phyloP scores from a whole-genome alignment of 257 asterid species.

The Apocynum venetum region DNA sequence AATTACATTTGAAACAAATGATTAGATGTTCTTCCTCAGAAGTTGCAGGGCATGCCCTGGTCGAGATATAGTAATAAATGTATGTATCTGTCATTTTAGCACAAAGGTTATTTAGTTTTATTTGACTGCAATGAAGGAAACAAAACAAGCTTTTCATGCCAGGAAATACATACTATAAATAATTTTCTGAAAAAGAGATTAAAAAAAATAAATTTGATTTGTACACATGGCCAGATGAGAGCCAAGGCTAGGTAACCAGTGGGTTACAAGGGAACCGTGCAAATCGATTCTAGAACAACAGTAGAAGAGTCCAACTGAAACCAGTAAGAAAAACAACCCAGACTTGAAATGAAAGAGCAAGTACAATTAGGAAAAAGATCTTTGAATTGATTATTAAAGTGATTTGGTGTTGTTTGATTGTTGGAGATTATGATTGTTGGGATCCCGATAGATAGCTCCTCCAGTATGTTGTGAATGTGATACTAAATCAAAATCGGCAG shows the following conservation, averaged over 20 bases:
- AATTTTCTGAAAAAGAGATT: no score
- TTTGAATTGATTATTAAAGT: not conserved
- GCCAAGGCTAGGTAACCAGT: no score
- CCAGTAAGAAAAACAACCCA: no score
- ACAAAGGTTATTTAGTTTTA: not conserved
- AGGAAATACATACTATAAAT: no score
- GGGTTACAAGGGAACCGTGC: no score
- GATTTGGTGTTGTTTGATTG: conserved; percentile 3
- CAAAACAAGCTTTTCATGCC: no score
- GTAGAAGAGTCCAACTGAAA: no score
- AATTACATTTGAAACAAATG: not conserved
- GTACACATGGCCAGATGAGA: no score
- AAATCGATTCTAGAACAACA: no score
- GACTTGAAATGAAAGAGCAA: no score
- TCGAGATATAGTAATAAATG: not conserved
- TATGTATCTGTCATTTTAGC: not conserved
- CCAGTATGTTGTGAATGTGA: not conserved
- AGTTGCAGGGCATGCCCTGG: not conserved
- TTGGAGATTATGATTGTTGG: conserved; percentile 21
- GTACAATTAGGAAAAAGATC: not conserved
- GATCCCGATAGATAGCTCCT: conserved; percentile 13
- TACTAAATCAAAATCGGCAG: conserved; percentile 12
- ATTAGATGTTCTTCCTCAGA: no score
- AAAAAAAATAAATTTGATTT: no score
- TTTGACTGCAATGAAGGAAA: not conserved